Conservation (phyloP, 2,329 filamentous ascomycete species). For the Eutypella sp. region DNA sequence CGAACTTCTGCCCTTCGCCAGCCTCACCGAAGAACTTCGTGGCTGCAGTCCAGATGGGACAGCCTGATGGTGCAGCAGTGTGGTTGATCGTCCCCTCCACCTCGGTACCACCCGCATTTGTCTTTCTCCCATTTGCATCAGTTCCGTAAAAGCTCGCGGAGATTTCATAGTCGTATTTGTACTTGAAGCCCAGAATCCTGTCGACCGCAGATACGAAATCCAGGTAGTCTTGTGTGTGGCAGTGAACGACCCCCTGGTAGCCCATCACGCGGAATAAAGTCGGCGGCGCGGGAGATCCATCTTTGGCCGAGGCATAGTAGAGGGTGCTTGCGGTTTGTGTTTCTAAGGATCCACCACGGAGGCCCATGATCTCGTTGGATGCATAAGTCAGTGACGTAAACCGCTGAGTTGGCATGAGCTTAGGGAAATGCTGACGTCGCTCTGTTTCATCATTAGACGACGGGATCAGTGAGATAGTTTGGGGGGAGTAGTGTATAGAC, state of each 20-base stretch:
- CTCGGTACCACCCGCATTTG: background rate
- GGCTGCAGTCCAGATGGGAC: conserved; percentile 7
- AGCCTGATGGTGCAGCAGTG: background rate
- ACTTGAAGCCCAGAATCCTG: conserved; percentile 9
- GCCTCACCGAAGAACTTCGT: conserved; percentile 4
- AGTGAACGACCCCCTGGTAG: conserved; percentile 10
- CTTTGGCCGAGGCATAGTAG: no score
- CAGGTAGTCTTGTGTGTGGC: background rate
- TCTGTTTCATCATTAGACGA: conserved; percentile 1
- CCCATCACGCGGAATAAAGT: conserved; percentile 4
- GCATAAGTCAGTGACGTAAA: background rate
- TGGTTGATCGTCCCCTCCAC: conserved; percentile 9
- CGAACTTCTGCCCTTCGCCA: background rate
- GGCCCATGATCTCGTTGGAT: background rate
- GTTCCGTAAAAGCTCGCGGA: conserved; percentile 14
- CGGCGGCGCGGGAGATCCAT: no score
- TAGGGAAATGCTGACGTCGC: background rate
- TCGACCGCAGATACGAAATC: conserved; percentile 12
- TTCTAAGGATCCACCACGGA: conserved; percentile 11
- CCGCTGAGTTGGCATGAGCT: background rate
- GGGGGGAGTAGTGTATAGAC: background rate
- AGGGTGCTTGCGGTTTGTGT: no score
- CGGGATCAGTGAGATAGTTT: conserved; percentile 2
- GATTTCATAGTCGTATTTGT: conserved; percentile 8
- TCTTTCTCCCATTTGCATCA: background rate